These are phyloP conservation scores for Globisporangium nunn DNA, from an alignment of 352 stramenopile species.

Conservation along the genomic window DNA sequence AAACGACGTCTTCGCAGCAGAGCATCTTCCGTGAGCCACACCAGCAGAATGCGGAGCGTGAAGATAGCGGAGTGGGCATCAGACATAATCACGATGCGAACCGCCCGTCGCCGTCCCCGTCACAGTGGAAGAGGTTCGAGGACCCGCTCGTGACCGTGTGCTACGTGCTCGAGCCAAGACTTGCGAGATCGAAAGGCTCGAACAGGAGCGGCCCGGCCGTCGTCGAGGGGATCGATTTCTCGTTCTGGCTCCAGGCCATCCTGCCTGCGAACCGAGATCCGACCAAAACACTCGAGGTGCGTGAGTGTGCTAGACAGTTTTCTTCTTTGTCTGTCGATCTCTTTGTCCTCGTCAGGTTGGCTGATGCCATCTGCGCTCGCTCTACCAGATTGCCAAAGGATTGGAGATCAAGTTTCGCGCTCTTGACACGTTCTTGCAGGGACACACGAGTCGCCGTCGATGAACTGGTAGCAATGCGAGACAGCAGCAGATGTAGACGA, in stretches of 20 bases:
- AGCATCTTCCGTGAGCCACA: conserved; percentile 7
- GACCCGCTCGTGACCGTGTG: conserved; percentile 25
- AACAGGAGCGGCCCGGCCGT: conserved; percentile 3
- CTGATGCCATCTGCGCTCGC: not conserved
- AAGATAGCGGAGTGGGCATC: not conserved
- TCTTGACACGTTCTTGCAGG: conserved; percentile 9
- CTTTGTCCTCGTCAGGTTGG: not conserved
- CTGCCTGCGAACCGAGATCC: conserved; percentile 1
- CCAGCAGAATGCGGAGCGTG: not conserved
- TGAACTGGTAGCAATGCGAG: not conserved
- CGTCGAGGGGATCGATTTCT: conserved; percentile 8
- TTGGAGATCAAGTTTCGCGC: conserved; percentile 13
- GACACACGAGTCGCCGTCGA: not conserved
- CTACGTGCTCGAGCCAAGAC: conserved; percentile 23
- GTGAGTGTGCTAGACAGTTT: not conserved
- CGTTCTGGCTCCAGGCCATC: conserved; percentile 29
- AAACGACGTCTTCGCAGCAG: conserved; percentile 25
- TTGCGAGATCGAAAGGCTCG: not conserved
- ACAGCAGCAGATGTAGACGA: not conserved
- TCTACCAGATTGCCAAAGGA: conserved; percentile 2
- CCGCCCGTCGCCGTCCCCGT: not conserved
- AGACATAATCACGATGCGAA: not conserved
- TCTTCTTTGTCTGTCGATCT: conserved; percentile 2
- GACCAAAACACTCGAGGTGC: conserved; percentile 6
- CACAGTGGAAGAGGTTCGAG: conserved; percentile 25